Base-by-base conservation (phyloP, 1,284 basidiomycete species). In the Leccinum holopus region DNA sequence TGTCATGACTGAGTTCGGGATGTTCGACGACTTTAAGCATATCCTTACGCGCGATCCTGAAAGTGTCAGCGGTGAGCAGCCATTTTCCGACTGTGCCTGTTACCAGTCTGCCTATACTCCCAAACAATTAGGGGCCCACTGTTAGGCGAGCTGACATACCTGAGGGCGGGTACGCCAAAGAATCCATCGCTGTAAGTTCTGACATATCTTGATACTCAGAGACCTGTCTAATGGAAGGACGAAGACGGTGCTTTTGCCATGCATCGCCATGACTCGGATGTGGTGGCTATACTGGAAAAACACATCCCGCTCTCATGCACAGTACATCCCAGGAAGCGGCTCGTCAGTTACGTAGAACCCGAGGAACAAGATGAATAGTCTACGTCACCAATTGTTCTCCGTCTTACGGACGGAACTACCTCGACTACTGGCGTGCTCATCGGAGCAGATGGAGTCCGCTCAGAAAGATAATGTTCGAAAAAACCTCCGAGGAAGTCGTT, bases 371-470 rank as follows among this genome's bases (percentile, higher is more conserved):
- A 55, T 16, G 32, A 7, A 1, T 25, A 57, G 2, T 58, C 59
- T 10, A 53, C 25, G 1, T 16, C 18, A n/a, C 53, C 59, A 1
- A 63, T 67, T 5, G 58, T 1, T 28, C 67, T 72, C 3, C 44
- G 61, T 5, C 72, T 70, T 3, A 52, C 61, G 1, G 70, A 70
- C 28, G 71, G 71, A 8, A 70, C 63, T 0, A 63, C 55, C 5
- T 64, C 66, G 10, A 67, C 41, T 5, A 30, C 69, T 1, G 69
- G 71, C 32, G 55, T 71, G 9, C 57, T 67, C 9, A n/a, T 69
- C 25, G 66, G 68, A 21, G 68, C 66, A n/a, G 66, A 67, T 33
- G 69, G 71, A 1, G 16, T 70, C 5, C 68, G 69, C 6, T 70
- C 71, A 2, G 58, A 41, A 70, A 58, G 52, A 57, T 47, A 0